Percentiles rank a stretch among this genome's conserved stretches.
Conservation (phyloP, 306 rosid genomes). For the Styphnolobium japonicum region DNA sequence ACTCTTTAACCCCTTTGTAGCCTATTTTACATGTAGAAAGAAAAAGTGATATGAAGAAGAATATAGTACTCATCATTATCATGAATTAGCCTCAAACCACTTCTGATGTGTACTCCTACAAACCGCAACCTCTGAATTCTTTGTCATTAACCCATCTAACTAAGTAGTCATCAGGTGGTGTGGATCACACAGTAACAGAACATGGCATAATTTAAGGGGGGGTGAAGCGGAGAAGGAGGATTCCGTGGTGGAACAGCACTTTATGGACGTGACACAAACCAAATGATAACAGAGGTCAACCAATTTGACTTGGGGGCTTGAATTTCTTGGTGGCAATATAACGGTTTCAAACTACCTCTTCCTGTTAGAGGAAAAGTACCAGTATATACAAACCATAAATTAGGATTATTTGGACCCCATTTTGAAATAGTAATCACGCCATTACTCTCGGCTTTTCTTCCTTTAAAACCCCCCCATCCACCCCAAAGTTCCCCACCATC, state of each 20-base stretch:
- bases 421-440: conserved; percentile 55
- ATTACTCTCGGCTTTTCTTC: conserved; percentile 48
- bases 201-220: conserved; percentile 11
- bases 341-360: conserved; percentile 27
- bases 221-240: background rate
- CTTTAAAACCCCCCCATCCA: conserved; percentile 11
- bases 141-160: background rate
- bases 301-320: conserved; percentile 22
- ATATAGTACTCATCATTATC: too few species aligned
- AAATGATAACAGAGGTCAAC: conserved; percentile 26
- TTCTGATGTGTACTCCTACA: background rate
- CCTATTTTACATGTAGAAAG: background rate
- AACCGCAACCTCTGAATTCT: background rate
- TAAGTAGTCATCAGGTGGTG: background rate
- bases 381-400: background rate
- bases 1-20: background rate
- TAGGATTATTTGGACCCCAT: conserved; percentile 13
- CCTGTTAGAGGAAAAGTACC: background rate
- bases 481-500: background rate
- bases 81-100: too few species aligned
- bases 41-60: too few species aligned
- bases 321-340: background rate
- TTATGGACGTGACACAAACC: background rate
- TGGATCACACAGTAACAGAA: background rate
- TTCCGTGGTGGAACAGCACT: background rate